Conservation (phyloP, 83 land plant species). For the Picea engelmannii region DNA sequence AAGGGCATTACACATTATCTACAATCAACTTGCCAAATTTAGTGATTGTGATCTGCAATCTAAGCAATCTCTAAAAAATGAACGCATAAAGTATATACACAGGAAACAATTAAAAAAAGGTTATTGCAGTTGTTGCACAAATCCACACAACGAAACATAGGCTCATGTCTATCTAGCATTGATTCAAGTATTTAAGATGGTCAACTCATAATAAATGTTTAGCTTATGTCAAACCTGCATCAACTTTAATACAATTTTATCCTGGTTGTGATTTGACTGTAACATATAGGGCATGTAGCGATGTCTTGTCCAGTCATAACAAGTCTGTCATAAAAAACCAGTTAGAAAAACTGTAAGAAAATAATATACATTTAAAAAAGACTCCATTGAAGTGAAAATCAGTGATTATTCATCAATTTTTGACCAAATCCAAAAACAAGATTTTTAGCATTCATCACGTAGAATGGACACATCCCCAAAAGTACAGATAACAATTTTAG, state of each 20-base stretch:
- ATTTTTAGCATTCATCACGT: conserved; percentile 42
- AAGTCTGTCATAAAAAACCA: conserved; percentile 30
- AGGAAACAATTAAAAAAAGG: neutral
- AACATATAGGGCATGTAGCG: conserved; percentile 46
- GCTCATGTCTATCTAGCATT: neutral
- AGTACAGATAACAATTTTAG: neutral
- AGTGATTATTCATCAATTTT: too few species aligned
- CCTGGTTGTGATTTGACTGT: conserved; percentile 40
- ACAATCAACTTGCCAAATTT: neutral
- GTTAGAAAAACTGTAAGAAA: neutral
- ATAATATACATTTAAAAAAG: too few species aligned
- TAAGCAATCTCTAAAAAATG: neutral
- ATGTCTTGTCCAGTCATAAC: conserved; percentile 43
- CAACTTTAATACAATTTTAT: conserved; percentile 38
- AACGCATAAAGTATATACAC: neutral
- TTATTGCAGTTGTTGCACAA: neutral
- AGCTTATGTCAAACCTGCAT: neutral
- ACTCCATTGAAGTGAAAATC: neutral
- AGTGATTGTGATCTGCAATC: neutral
- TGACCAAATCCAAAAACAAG: conserved; percentile 62
- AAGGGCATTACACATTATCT: neutral
- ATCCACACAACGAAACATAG: neutral
- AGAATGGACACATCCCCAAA: conserved; percentile 53
- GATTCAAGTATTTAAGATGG: neutral
- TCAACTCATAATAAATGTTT: neutral